Base-by-base conservation (phyloP, 768 basidiomycete species). In the Pleurotus ostreatus region DNA sequence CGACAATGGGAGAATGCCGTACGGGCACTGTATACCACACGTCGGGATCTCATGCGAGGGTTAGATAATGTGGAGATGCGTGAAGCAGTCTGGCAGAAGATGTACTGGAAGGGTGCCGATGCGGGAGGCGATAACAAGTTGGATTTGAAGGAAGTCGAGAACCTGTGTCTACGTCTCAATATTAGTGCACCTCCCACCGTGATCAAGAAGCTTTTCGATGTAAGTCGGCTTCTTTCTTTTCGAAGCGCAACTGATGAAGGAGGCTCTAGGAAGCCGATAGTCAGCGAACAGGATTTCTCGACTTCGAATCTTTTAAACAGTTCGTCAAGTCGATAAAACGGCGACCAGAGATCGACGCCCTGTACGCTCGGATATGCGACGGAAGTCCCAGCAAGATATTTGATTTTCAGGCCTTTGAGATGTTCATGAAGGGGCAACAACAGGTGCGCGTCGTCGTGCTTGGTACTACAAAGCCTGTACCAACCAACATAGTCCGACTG, bases 281-380 rank as follows among this genome's bases (percentile, higher is more conserved):
- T 2, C 69, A 78, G 51, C 70, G 70, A 2, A 75, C 75, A 2
- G 83, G 81, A 0, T 81, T 78, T 58, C 81, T 96, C 23, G 83
- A 92, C 66, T 94, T 92, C 63, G 60, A 75, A 2, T 86, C 85
- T 56, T 98, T 95, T 67, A 86, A 88, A 61, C 75, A 72, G 7
- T 93, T 98, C 59, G 88, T 95, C 60, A 89, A 86, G 63, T 68
- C 83, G 26, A 79, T 96, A 55, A 94, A 93, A 66, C 76, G 80
- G 13, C 83, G 96, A 12, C 85, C 89, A 0, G 95, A 98, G 47
- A 67, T 98, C 1, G 85, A 89, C 51, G 64, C 74, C 0, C 70
- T 96, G 5, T 88, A 86, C 68, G 67, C 65, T 41, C 68, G 70
- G 15, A 59, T 78, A 13, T 63, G 63, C 16, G 61, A 63, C 22